phyloP scores from a whole-genome alignment of 1,284 basidiomycete species.

The Xerocomus amazonicus region DNA sequence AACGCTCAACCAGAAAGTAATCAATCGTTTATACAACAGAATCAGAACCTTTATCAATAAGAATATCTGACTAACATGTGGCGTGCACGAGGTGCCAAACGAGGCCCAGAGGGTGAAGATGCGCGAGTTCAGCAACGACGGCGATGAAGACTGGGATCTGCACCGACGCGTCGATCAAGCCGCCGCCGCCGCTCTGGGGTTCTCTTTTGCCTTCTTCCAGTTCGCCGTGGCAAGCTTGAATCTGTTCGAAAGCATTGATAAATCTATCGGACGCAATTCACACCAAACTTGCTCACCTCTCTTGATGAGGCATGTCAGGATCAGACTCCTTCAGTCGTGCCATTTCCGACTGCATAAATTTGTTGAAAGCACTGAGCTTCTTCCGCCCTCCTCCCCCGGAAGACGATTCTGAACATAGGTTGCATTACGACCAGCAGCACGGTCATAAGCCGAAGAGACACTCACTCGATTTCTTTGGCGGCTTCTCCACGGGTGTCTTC shows the following conservation, averaged over 20 bases:
- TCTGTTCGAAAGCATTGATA: constrained; percentile 35
- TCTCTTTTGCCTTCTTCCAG: constrained; percentile 72
- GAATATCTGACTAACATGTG: constrained; percentile 22
- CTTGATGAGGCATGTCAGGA: constrained; percentile 66
- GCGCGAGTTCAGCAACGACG: constrained; percentile 7
- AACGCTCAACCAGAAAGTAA: constrained; percentile 7
- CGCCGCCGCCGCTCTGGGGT: constrained; percentile 43
- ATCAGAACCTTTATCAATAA: constrained; percentile 33
- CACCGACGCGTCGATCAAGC: constrained; percentile 12
- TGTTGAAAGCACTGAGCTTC: constrained; percentile 69
- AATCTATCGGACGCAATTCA: constrained; percentile 6
- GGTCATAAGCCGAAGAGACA: constrained; percentile 6
- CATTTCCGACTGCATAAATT: constrained; percentile 77
- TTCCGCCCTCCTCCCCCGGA: constrained; percentile 42
- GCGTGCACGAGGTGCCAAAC: constrained; percentile 19
- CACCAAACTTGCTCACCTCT: constrained; percentile 48
- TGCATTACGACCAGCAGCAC: constrained; percentile 8
- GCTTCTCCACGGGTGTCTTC: constrained; percentile 31
- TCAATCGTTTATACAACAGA: constrained; percentile 18
- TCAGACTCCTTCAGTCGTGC: constrained; percentile 68
- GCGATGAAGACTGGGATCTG: constrained; percentile 5
- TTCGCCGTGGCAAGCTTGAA: constrained; percentile 73
- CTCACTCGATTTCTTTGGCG: constrained; percentile 34
- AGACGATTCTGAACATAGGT: constrained; percentile 35
- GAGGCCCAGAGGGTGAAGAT: constrained; percentile 7